Evolutionary conservation across 1,139 yeast genomes (phyloP).

Genomic region (Kodamaea sp.): DNA sequence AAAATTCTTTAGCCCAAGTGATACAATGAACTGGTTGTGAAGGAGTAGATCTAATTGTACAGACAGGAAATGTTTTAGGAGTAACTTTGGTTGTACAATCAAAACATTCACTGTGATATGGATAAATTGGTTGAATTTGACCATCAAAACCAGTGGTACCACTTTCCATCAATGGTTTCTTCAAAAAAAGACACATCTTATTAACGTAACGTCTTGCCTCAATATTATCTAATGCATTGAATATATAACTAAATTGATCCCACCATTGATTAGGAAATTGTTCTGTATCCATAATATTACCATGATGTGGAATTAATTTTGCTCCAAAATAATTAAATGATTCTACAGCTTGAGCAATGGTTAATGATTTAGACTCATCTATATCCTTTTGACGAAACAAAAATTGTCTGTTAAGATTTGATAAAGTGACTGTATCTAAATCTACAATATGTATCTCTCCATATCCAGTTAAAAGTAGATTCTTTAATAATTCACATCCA

Average conservation of each 20-base stretch:
- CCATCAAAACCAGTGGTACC: conserved; percentile 97
- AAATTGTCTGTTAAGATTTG: conserved; percentile 91
- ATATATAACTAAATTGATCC: conserved; percentile 68
- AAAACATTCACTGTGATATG: conserved; percentile 84
- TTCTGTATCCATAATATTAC: conserved; percentile 77
- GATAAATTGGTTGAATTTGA: conserved; percentile 87
- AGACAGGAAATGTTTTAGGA: conserved; percentile 90
- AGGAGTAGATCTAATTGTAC: conserved; percentile 95
- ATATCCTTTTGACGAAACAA: conserved; percentile 83
- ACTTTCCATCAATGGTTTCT: conserved; percentile 80
- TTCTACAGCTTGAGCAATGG: conserved; percentile 79
- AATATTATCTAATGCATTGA: conserved; percentile 89
- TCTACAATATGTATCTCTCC: conserved; percentile 92
- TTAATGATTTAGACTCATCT: conserved; percentile 77
- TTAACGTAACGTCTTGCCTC: conserved; percentile 93
- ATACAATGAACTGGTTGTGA: conserved; percentile 94
- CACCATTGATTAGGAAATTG: conserved; percentile 81
- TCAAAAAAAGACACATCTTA: conserved; percentile 68
- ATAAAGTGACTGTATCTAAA: conserved; percentile 87
- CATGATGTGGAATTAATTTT: conserved; percentile 77
- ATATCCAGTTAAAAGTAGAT: conserved; percentile 76
- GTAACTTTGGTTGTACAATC: conserved; percentile 86
- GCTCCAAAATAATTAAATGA: conserved; percentile 66
- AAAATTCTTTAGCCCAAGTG: conserved; percentile 94
- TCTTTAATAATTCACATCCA: conserved; percentile 91